These are phyloP conservation scores for Adiantum capillusveneris DNA, from an alignment of 75 land plant genomes.

Conservation along the genomic window DNA sequence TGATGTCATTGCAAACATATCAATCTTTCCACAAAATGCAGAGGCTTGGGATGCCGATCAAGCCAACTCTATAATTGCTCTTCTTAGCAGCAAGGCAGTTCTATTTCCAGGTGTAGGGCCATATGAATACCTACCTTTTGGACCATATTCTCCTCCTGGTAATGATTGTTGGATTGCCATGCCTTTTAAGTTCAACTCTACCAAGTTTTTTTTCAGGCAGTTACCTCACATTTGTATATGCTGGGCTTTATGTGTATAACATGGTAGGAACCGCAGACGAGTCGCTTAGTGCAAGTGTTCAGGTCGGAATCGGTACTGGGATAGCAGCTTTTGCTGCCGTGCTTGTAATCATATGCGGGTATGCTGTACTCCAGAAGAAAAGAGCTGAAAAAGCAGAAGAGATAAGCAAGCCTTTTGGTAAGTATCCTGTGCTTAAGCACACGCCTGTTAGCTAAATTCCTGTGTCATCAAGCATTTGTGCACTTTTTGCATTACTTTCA, in stretches of 20 bases:
- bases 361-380: conserved; percentile 54
- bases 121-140: conserved; percentile 6
- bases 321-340: conserved; percentile 27
- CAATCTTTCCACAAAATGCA: conserved; percentile 4
- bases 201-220: too few species aligned
- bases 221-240: too few species aligned
- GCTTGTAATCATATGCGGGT: conserved; percentile 29
- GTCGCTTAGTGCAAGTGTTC: conserved; percentile 16
- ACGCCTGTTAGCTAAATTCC: not conserved
- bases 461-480: not conserved
- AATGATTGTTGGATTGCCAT: not conserved
- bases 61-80: not conserved
- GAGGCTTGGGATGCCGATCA: not conserved
- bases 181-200: too few species aligned
- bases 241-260: too few species aligned
- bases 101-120: conserved; percentile 3
- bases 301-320: conserved; percentile 48
- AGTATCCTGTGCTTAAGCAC: not conserved
- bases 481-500: conserved; percentile 5
- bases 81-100: conserved; percentile 6
- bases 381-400: conserved; percentile 34
- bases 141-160: conserved; percentile 5
- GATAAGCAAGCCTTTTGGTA: conserved; percentile 58
- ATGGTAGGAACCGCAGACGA: not conserved
- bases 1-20: conserved; percentile 4